Conservation (phyloP, 768 basidiomycete genomes). For the Mycena galericulata region DNA sequence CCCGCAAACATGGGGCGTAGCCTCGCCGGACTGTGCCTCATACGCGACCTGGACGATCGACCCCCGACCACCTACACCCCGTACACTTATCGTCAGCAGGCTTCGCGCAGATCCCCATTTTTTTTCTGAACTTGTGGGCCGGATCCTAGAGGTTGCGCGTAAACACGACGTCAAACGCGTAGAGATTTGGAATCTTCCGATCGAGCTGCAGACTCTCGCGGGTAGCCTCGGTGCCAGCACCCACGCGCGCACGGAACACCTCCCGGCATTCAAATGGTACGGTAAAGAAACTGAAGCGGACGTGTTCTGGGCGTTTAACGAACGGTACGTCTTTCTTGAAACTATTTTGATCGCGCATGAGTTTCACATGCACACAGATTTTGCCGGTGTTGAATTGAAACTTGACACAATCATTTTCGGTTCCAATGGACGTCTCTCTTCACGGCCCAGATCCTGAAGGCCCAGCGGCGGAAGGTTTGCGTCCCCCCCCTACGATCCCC, state of each 20-base stretch:
- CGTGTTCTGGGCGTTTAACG: constrained; percentile 62
- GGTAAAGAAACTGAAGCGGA: constrained; percentile 47
- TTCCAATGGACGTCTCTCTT: neutral
- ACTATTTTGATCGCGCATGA: neutral
- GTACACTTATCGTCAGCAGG: constrained; percentile 58
- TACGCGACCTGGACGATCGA: constrained; percentile 46
- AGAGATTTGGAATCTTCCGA: constrained; percentile 62
- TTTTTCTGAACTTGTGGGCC: constrained; percentile 51
- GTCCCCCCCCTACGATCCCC: too few species aligned
- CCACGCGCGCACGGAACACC: constrained; percentile 49
- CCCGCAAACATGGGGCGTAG: constrained; percentile 48
- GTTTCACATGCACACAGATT: constrained; percentile 43
- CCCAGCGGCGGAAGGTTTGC: too few species aligned
- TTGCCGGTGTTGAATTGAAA: constrained; percentile 51
- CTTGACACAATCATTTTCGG: neutral
- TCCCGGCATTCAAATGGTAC: constrained; percentile 65
- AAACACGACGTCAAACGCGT: constrained; percentile 49
- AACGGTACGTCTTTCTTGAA: constrained; percentile 49
- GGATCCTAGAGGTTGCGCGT: constrained; percentile 49
- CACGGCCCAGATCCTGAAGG: too few species aligned
- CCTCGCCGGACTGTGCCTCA: constrained; percentile 20
- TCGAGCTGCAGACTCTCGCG: constrained; percentile 44
- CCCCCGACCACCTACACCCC: constrained; percentile 40
- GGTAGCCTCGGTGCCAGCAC: constrained; percentile 46
- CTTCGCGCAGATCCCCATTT: constrained; percentile 45